Evolutionary conservation across 2,329 filamentous ascomycete genomes (phyloP), one percentile per base, ranked within the genome.

Genomic region (Thelonectria discophora): DNA sequence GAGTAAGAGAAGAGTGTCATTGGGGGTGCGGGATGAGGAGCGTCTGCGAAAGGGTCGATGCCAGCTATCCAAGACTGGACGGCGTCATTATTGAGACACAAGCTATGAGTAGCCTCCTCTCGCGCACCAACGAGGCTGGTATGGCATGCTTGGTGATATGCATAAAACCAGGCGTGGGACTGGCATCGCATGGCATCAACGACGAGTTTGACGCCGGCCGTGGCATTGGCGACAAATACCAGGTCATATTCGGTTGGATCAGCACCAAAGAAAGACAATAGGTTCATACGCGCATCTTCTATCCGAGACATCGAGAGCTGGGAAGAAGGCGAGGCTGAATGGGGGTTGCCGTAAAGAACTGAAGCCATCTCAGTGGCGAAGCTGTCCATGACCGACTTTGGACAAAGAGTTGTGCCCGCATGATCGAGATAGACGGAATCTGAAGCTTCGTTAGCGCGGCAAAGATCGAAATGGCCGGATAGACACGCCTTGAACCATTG

Each of bases 161-260:
- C 87, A 76, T 94, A 97, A 75, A 85, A 84, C 70, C 95, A 97
- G 0, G 93, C 92, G n/a, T 79, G 76, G 9, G 88, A 83, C 47
- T 82, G 79, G 61, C 89, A 87, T 55, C 91, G 83, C 70, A 97
- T 85, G 5, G 88, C 88, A 58, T 98, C 95, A 53, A 87, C 84
- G 3, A 97, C 90, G 11, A 97, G 79, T 77, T 97, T 98, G 70
- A 97, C 90, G 7, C 89, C 94, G 3, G 94, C 93, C 0, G 94
- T 98, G 18, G 94, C 91, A 76, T 98, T 98, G 37, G 93, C 88
- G 24, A 96, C 92, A 74, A 98, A 98, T 1, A 97, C 87, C 3
- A 98, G 78, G 70, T 97, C 94, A 69, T 95, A 98, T 2, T 91
- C 82, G 10, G 88, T 84, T 2, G 94, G 91, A 65, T 93, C 88